Conservation (phyloP, 495 filamentous ascomycete genomes). For the Lophiotrema nucula region DNA sequence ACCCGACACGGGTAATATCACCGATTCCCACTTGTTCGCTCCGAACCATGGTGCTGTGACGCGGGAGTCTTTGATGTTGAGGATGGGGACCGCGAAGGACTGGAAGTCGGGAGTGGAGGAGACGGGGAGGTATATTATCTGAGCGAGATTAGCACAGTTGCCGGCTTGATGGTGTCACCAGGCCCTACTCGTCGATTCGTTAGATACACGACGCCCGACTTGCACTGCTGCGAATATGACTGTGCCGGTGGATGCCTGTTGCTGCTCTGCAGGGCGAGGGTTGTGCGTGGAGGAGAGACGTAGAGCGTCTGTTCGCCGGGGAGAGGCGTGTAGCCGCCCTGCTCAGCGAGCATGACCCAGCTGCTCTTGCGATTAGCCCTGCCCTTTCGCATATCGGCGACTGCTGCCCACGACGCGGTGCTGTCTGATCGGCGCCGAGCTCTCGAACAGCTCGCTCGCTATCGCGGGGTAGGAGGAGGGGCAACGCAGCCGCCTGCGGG, state of each 20-base stretch:
- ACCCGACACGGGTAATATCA: slow-evolving; percentile 73
- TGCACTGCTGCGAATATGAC: slow-evolving; percentile 57
- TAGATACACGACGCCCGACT: slow-evolving; percentile 67
- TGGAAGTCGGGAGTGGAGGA: slow-evolving; percentile 65
- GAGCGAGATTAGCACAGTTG: too few relatives aligned
- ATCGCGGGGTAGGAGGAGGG: slow-evolving; percentile 21
- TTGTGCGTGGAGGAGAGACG: slow-evolving; percentile 69
- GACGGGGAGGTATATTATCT: slow-evolving; percentile 88
- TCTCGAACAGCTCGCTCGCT: background rate
- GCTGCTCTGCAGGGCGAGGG: slow-evolving; percentile 60
- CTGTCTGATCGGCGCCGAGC: slow-evolving; percentile 2
- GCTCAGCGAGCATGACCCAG: slow-evolving; percentile 77
- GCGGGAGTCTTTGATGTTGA: slow-evolving; percentile 83
- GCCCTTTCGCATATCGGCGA: slow-evolving; percentile 2
- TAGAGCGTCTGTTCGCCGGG: slow-evolving; percentile 68
- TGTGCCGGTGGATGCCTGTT: slow-evolving; percentile 57
- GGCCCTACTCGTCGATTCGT: slow-evolving; percentile 89
- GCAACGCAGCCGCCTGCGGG: background rate
- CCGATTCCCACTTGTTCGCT: slow-evolving; percentile 85
- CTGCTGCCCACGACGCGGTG: background rate
- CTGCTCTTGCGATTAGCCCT: slow-evolving; percentile 47
- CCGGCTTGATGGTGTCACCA: too few relatives aligned
- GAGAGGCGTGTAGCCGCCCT: slow-evolving; percentile 64
- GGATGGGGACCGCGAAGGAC: slow-evolving; percentile 85
- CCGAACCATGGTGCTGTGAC: slow-evolving; percentile 92